Conservation (phyloP, 2,329 filamentous ascomycete species). For the Ceratocystis lukuohia region DNA sequence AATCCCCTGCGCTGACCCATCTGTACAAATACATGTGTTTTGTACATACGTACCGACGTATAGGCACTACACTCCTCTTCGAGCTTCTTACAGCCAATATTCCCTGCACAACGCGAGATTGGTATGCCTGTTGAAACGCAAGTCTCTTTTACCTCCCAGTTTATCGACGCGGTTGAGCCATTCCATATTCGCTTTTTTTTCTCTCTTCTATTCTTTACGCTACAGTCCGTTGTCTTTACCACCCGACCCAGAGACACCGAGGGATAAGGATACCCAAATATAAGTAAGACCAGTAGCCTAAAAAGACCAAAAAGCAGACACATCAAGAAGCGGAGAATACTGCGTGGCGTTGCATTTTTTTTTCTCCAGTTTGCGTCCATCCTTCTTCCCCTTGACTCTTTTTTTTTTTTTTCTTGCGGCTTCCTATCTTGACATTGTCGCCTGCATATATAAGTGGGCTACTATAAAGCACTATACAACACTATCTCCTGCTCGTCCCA, state of each 20-base stretch:
- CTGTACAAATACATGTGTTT: neutral
- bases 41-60: neutral
- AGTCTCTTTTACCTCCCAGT: neutral
- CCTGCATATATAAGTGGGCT: constrained; percentile 9
- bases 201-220: neutral
- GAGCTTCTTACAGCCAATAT: neutral
- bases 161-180: neutral
- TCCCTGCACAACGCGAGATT: neutral
- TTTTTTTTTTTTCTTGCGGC: neutral
- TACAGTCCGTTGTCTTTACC: neutral
- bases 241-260: neutral
- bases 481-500: neutral
- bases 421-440: neutral
- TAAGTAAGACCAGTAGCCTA: neutral
- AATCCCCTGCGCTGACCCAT: neutral
- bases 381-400: neutral
- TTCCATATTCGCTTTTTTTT: neutral
- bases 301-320: neutral
- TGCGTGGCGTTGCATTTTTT: neutral
- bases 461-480: neutral
- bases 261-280: neutral
- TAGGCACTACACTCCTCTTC: neutral
- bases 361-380: neutral
- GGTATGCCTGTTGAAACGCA: neutral
- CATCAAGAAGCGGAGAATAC: constrained; percentile 1